Base-by-base conservation (phyloP, 257 asterid genomes). In the Solanum verrucosum region DNA sequence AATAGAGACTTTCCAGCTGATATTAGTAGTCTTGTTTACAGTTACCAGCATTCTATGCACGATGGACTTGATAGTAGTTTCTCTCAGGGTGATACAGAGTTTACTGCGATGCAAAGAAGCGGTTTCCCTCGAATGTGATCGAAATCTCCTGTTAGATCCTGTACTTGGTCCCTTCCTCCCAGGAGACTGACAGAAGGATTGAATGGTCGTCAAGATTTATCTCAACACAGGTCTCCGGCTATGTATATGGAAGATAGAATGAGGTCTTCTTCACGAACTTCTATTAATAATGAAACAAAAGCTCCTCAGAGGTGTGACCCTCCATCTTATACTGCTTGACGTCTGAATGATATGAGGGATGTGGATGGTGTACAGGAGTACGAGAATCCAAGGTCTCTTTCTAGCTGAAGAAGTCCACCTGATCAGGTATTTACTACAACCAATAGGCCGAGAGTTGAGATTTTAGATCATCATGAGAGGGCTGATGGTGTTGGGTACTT, bases 91-190 rank as follows among this genome's bases (percentile, higher is more conserved):
- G 93, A 92, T 83, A 90, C 93, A 87, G 87, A 92, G 42, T 38
- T 38, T 38, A 38, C 11, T 38, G 11, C 42, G 3, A 38, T 38
- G 11, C 42, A 38, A 9, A 38, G 42, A 7, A 38, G 42, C 11
- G 11, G 9, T 37, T 38, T 7, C 42, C 42, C 42, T 38, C 42
- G 11, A 38, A 38, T 38, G 42, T 38, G 42, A 9, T 38, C 10
- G 3, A 38, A 8, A 38, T 38, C 3, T 38, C 42, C 0, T 38
- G 42, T 38, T 38, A 38, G 10, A 38, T 38, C 42, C 11, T 2
- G 3, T 38, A 38, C 91, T n/a, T 93, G 98, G 98, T 89, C 94
- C 38, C 91, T 98, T 90, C 94, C 96, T 72, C 90, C 94, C 70
- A 93, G 93, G 88, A 91, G 98, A 90, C 92, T 94, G 20, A 93